Evolutionary conservation across 1,284 basidiomycete genomes (phyloP).

Genomic region (Spongispora temasekensis): DNA sequence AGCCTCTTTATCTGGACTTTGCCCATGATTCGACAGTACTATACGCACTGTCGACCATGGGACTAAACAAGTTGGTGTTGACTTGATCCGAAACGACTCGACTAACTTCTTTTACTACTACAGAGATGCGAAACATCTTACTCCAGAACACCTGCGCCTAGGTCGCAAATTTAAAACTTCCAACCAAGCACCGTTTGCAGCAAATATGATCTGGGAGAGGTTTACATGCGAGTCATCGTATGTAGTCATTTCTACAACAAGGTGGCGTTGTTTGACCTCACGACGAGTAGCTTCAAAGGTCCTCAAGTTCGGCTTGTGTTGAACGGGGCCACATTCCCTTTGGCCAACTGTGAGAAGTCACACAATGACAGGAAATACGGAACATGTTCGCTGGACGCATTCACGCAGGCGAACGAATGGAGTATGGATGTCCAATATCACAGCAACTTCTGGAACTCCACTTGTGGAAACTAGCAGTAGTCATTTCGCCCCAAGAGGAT

Average conservation of each 20-base stretch:
- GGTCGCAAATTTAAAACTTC: slow-evolving; percentile 44
- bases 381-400: slow-evolving; percentile 43
- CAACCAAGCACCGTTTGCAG: slow-evolving; percentile 45
- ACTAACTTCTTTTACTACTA: neutral
- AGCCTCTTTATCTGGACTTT: slow-evolving; percentile 47
- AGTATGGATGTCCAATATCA: slow-evolving; percentile 11
- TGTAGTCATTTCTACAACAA: slow-evolving; percentile 3
- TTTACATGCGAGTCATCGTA: slow-evolving; percentile 43
- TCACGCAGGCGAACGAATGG: slow-evolving; percentile 36
- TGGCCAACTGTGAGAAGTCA: slow-evolving; percentile 36
- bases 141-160: slow-evolving; percentile 27
- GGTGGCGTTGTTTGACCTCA: neutral
- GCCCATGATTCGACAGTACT: slow-evolving; percentile 49
- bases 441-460: neutral
- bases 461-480: slow-evolving; percentile 23
- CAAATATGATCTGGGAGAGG: slow-evolving; percentile 50
- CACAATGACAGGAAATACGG: slow-evolving; percentile 36
- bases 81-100: neutral
- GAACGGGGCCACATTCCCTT: slow-evolving; percentile 44
- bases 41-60: slow-evolving; percentile 43
- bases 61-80: slow-evolving; percentile 39
- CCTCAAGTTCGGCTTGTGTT: slow-evolving; percentile 47
- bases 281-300: slow-evolving; percentile 18
- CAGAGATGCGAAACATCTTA: slow-evolving; percentile 39
- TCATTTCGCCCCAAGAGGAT: no score